These are phyloP conservation scores for Talaromyces trachyspermus DNA, from an alignment of 495 filamentous ascomycete genomes.

Conservation along the genomic window DNA sequence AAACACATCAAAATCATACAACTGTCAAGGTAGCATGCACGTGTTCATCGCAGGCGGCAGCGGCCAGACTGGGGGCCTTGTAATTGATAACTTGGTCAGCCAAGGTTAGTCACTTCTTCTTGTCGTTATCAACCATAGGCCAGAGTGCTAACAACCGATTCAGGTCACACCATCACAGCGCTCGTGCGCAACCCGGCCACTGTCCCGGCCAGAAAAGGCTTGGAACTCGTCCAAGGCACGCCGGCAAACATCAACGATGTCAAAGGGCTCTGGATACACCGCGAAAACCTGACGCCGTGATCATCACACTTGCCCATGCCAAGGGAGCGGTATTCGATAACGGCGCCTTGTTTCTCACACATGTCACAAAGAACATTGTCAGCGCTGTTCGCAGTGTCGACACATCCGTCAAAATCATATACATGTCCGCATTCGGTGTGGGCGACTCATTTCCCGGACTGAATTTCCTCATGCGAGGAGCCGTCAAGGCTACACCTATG, in stretches of 20 bases:
- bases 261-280: conserved; percentile 24
- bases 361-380: conserved; percentile 26
- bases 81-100: conserved; percentile 21
- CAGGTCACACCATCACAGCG: conserved; percentile 32
- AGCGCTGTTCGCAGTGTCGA: conserved; percentile 9
- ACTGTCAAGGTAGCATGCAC: conserved; percentile 25
- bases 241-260: conserved; percentile 28
- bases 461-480: conserved; percentile 23
- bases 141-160: conserved; percentile 20
- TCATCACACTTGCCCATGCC: conserved; percentile 27
- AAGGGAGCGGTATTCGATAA: conserved; percentile 14
- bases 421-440: conserved; percentile 32
- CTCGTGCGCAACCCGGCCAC: conserved; percentile 30
- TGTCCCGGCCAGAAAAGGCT: conserved; percentile 15
- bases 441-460: conserved; percentile 24
- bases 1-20: no score
- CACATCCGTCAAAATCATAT: conserved; percentile 27
- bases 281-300: conserved; percentile 20
- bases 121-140: neutral
- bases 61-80: conserved; percentile 35
- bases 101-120: neutral
- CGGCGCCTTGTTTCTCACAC: conserved; percentile 16
- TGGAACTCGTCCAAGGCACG: conserved; percentile 31
- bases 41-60: conserved; percentile 36
- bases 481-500: conserved; percentile 25